Percentiles rank a stretch among this genome's conserved stretches.
Evolutionary conservation across 768 basidiomycete genomes (phyloP).

Genomic region (Termitomyces sp.): DNA sequence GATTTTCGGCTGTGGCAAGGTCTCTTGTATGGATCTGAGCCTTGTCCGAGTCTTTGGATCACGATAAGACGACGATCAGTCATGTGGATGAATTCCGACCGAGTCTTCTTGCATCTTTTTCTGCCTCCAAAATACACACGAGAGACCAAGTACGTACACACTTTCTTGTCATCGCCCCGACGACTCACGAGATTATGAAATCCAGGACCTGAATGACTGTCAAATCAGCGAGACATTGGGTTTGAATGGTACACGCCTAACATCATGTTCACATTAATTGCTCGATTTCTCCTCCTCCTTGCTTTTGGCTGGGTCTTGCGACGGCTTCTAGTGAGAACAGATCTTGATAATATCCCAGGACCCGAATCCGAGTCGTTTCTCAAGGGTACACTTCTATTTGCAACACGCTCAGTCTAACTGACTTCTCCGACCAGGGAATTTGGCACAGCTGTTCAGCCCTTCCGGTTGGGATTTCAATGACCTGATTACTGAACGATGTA

Average conservation of each 20-base stretch:
- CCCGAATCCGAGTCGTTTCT: conserved; percentile 26
- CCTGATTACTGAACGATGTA: conserved; percentile 13
- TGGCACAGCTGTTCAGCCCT: conserved; percentile 11
- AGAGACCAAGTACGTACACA: neutral
- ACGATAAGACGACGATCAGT: no score
- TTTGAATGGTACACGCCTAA: neutral
- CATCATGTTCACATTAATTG: conserved; percentile 5
- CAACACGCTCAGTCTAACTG: neutral
- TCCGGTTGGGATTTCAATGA: conserved; percentile 16
- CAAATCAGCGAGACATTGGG: neutral
- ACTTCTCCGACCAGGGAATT: conserved; percentile 11
- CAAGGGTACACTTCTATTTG: conserved; percentile 20
- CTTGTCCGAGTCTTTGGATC: no score
- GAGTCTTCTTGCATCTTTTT: no score
- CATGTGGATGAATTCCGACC: no score
- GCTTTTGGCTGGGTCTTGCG: conserved; percentile 11
- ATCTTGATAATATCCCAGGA: conserved; percentile 33
- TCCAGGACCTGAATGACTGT: neutral
- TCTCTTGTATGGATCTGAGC: no score
- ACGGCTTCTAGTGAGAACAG: conserved; percentile 14
- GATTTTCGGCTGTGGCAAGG: no score
- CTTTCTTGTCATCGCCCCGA: conserved; percentile 1
- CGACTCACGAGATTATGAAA: neutral
- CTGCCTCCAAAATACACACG: neutral
- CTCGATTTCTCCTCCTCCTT: neutral